Evolutionary conservation across 1,284 basidiomycete species (phyloP).

Genomic region (Ganoderma leucocontextum): DNA sequence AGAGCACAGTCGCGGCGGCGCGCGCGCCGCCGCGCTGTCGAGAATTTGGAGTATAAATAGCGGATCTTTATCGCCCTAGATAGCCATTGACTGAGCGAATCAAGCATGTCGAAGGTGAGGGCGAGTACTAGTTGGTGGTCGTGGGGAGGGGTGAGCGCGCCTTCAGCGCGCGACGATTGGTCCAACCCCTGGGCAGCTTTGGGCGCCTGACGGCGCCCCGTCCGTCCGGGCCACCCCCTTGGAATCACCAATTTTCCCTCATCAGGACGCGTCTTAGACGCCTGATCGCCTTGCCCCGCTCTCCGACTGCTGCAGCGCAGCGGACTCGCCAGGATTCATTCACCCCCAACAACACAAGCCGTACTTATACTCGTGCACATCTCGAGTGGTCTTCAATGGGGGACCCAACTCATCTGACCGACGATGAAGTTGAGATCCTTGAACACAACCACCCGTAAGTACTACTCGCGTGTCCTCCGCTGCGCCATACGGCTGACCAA

Average conservation of each 20-base stretch:
- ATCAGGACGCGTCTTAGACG: slow-evolving; percentile 30
- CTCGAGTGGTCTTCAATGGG: background rate
- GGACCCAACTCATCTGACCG: background rate
- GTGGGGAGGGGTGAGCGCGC: too few relatives aligned
- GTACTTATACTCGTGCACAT: background rate
- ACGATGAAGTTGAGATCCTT: slow-evolving; percentile 35
- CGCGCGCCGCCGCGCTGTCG: too few relatives aligned
- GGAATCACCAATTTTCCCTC: too few relatives aligned
- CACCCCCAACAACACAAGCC: background rate
- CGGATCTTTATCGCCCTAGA: too few relatives aligned
- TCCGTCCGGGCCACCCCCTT: too few relatives aligned
- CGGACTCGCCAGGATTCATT: background rate
- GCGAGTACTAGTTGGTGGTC: too few relatives aligned
- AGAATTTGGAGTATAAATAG: too few relatives aligned
- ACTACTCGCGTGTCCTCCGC: background rate
- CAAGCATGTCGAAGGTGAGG: too few relatives aligned
- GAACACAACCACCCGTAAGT: slow-evolving; percentile 30
- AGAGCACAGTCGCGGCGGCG: too few relatives aligned
- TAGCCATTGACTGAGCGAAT: too few relatives aligned
- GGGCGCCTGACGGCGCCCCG: slow-evolving; percentile 18
- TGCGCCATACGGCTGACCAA: background rate
- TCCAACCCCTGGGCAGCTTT: too few relatives aligned
- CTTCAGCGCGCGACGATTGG: too few relatives aligned
- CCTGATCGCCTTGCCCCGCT: background rate
- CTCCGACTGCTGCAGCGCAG: background rate